Evolutionary conservation across 306 rosid genomes (phyloP).

Genomic region (Prunus fruticosa): DNA sequence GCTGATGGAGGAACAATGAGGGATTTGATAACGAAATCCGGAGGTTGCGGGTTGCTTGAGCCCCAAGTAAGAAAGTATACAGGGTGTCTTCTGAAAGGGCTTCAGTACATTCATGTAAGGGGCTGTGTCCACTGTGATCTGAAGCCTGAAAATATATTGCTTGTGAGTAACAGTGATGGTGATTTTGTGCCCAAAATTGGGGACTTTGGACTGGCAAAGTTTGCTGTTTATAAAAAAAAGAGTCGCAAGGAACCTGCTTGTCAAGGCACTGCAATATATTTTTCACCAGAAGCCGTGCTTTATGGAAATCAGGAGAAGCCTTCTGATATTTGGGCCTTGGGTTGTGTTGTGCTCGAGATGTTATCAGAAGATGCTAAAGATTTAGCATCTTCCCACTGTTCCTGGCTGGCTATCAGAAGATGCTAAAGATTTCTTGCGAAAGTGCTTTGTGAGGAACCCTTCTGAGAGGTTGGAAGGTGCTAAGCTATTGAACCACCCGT

Average conservation of each 20-base stretch:
- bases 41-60: not conserved
- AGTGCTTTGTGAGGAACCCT: constrained; percentile 3
- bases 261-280: not conserved
- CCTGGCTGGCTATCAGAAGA: not conserved
- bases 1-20: too few relatives aligned
- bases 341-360: constrained; percentile 10
- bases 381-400: constrained; percentile 5
- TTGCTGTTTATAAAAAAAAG: too few relatives aligned
- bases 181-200: constrained; percentile 1
- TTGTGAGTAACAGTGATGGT: not conserved
- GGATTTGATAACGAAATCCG: not conserved
- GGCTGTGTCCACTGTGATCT: constrained; percentile 23
- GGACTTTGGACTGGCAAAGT: constrained; percentile 4
- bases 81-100: not conserved
- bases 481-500: not conserved
- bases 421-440: constrained; percentile 3
- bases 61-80: not conserved
- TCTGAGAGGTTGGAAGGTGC: not conserved
- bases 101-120: constrained; percentile 1
- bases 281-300: not conserved
- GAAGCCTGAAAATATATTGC: constrained; percentile 12
- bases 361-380: not conserved
- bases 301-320: not conserved
- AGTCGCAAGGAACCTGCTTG: not conserved
- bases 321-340: constrained; percentile 8